Evolutionary conservation across 129 eudicot genomes (phyloP), one percentile per base, ranked within the genome.

Genomic region (Rutidosis leptorrhynchoides): DNA sequence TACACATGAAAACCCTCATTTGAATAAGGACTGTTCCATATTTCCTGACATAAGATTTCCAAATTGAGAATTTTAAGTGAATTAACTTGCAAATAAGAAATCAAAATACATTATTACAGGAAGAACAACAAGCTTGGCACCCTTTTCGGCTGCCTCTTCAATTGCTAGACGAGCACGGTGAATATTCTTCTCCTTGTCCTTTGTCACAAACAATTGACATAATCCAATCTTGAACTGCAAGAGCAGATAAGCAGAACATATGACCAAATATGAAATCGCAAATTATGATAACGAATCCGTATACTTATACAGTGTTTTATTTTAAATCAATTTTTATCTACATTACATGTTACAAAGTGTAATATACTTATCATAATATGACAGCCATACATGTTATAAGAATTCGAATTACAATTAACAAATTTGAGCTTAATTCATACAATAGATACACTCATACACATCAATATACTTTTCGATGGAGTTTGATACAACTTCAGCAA

Each of bases 11-110:
- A 91, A 74, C 98, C 88, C 70, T 87, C 98, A 78, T 91, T 87
- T 64, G 98, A 86, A 82, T 87, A 91, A 24, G 98, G 96, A 68
- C 98, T 79, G 37, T 91, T 91, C 98, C 98, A 91, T 77, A 91
- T 91, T 86, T 91, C 98, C 98, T 87, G 81, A 51, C 24, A 76
- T 48, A 10, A 21, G 48, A 28, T 11, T 27, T 45, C 28, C 7
- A 58, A 65, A 58, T 16, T 6, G 20, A 28, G 9, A 59, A 56
- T 27, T 22, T 58, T 58, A 6, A 68, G 45, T 40, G 33, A 54
- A 62, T 5, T 20, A 62, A 62, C 3, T 4, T 20, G 17, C 51
- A 64, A 29, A 40, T 12, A 53, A 48, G 17, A 32, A 54, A 15
- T 55, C 5, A 9, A 48, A 52, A 69, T 58, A 16, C 40, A 52